A percentile compares a stretch with the other conserved stretches of the same genome.
These are phyloP conservation scores for Verticillium longisporum DNA, from an alignment of 2,329 filamentous ascomycete genomes.

Conservation along the genomic window DNA sequence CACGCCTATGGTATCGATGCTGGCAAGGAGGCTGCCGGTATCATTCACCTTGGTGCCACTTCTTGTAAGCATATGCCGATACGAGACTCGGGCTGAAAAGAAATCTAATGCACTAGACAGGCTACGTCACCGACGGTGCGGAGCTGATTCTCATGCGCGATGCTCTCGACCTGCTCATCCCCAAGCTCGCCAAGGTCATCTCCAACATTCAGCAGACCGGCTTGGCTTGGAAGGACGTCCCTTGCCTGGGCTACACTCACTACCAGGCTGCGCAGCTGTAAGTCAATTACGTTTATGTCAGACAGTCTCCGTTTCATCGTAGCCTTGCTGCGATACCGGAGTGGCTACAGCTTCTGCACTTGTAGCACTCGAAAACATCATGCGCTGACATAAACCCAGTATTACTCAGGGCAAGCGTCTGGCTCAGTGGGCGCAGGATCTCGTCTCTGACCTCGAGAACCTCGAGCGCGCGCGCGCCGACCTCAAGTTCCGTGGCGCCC, in stretches of 20 bases:
- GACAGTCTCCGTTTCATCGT: too few species aligned
- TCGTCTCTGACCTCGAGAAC: slow-evolving; percentile 62
- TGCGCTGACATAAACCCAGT: not conserved
- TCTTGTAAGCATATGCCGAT: not conserved
- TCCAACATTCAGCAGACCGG: slow-evolving; percentile 68
- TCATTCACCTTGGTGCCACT: slow-evolving; percentile 72
- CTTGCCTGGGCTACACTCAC: slow-evolving; percentile 73
- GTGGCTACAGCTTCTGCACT: not conserved
- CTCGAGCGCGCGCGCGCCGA: slow-evolving; percentile 63
- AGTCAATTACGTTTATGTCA: not conserved
- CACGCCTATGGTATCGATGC: slow-evolving; percentile 68
- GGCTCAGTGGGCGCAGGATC: slow-evolving; percentile 63
- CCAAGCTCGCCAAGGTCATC: slow-evolving; percentile 74
- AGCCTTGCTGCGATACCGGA: slow-evolving; percentile 8
- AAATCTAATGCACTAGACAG: not conserved
- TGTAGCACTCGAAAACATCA: not conserved
- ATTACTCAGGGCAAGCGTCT: slow-evolving; percentile 61
- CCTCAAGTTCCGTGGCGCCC: slow-evolving; percentile 69
- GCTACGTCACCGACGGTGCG: slow-evolving; percentile 64
- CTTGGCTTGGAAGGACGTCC: slow-evolving; percentile 60
- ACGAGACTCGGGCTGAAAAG: not conserved
- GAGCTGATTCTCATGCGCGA: slow-evolving; percentile 66
- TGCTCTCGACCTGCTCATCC: slow-evolving; percentile 67
- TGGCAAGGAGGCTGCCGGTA: slow-evolving; percentile 66
- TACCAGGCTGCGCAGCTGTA: slow-evolving; percentile 50